Evolutionary conservation across 176 grass and related monocot species (phyloP).

Genomic region (Cymbopogon citratus): DNA sequence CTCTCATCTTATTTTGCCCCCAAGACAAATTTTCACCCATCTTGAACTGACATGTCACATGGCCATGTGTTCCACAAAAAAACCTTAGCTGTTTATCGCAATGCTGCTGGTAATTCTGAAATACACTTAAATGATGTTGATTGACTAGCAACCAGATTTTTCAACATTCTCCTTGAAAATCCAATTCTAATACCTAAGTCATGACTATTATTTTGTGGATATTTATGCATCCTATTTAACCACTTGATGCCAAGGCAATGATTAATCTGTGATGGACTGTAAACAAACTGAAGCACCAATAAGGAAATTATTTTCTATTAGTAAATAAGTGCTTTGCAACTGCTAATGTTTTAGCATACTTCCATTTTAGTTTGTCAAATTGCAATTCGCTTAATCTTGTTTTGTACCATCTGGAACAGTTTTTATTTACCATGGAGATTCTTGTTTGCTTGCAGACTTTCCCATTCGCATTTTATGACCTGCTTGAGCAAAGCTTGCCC

Average conservation of each 20-base stretch:
- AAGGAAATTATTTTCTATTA: background rate
- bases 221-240: background rate
- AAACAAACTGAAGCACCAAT: background rate
- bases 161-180: background rate
- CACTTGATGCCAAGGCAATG: background rate
- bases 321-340: background rate
- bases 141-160: background rate
- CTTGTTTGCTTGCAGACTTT: conserved; percentile 59
- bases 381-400: conserved; percentile 10
- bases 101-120: background rate
- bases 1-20: background rate
- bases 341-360: background rate
- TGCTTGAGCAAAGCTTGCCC: conserved; percentile 88
- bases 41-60: background rate
- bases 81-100: background rate
- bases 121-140: background rate
- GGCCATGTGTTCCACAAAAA: background rate
- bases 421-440: conserved; percentile 9
- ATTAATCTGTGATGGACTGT: background rate
- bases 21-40: background rate
- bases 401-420: background rate
- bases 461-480: conserved; percentile 69
- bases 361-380: background rate
- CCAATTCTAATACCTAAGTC: background rate
- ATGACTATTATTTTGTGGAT: background rate